These are phyloP conservation scores for Kodamaea suecica DNA, from an alignment of 1,139 yeast genomes.

Conservation along the genomic window DNA sequence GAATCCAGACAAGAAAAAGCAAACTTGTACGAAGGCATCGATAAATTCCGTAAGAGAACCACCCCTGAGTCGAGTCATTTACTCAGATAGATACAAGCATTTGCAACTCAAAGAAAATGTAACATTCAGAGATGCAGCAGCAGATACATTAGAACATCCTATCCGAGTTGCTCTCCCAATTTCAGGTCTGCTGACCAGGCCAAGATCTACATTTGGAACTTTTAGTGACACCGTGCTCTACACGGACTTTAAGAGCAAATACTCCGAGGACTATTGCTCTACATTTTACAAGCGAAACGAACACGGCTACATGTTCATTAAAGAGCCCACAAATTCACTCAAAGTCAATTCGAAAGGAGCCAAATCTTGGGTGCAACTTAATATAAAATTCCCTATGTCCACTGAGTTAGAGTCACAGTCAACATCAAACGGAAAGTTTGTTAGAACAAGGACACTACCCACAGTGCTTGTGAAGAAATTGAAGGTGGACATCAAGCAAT, in stretches of 20 bases:
- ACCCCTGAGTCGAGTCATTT: conserved; percentile 2
- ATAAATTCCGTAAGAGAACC: no score
- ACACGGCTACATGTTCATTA: conserved; percentile 39
- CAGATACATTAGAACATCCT: not conserved
- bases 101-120: conserved; percentile 1
- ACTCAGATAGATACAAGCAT: conserved; percentile 4
- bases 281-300: conserved; percentile 36
- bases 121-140: not conserved
- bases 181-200: not conserved
- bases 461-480: conserved; percentile 16
- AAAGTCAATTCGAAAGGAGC: conserved; percentile 27
- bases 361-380: conserved; percentile 30
- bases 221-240: conserved; percentile 1
- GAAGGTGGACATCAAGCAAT: conserved; percentile 27
- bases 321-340: conserved; percentile 30
- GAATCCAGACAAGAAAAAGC: no score
- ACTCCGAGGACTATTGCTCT: conserved; percentile 28
- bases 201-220: not conserved
- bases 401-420: not conserved
- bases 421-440: conserved; percentile 2
- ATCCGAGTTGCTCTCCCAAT: not conserved
- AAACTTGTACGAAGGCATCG: no score
- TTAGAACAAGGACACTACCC: not conserved
- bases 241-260: conserved; percentile 9
- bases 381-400: conserved; percentile 19